phyloP scores from a whole-genome alignment of 2,329 filamentous ascomycete species.

The Xylaria sp. region DNA sequence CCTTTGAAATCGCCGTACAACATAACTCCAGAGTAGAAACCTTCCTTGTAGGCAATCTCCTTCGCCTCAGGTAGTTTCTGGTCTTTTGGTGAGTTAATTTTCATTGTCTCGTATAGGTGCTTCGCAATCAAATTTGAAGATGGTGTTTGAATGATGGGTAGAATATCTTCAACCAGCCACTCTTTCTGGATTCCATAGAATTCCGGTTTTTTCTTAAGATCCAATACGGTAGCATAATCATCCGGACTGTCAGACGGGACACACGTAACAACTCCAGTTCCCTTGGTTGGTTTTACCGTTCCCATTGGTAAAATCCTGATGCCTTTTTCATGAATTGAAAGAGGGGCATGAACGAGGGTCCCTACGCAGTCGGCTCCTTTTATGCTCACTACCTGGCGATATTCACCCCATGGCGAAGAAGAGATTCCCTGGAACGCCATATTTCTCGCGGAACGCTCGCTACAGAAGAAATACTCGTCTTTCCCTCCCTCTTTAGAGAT shows the following conservation, averaged over 20 bases:
- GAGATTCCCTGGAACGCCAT: conserved; percentile 96
- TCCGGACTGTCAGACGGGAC: conserved; percentile 97
- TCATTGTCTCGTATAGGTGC: conserved; percentile 53
- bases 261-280: conserved; percentile 94
- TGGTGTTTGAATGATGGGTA: conserved; percentile 90
- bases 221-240: conserved; percentile 88
- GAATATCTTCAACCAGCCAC: conserved; percentile 91
- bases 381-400: conserved; percentile 79
- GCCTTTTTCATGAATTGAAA: conserved; percentile 84
- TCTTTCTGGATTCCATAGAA: conserved; percentile 97
- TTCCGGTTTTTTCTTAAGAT: conserved; percentile 93
- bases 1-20: conserved; percentile 88
- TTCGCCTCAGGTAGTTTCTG: conserved; percentile 92
- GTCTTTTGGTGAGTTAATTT: conserved; percentile 98
- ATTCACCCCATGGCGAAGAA: conserved; percentile 61
- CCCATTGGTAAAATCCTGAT: conserved; percentile 96
- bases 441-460: conserved; percentile 87
- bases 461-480: conserved; percentile 83
- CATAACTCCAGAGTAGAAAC: conserved; percentile 95
- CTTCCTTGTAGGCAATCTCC: conserved; percentile 95
- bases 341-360: conserved; percentile 87
- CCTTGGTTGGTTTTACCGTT: conserved; percentile 89
- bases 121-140: conserved; percentile 58
- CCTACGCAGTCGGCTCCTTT: conserved; percentile 84
- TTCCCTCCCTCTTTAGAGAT: conserved; percentile 62